Percentiles rank a stretch among this genome's conserved stretches.
Conservation (phyloP, 345 rosid species). For the Dimocarpus longan region DNA sequence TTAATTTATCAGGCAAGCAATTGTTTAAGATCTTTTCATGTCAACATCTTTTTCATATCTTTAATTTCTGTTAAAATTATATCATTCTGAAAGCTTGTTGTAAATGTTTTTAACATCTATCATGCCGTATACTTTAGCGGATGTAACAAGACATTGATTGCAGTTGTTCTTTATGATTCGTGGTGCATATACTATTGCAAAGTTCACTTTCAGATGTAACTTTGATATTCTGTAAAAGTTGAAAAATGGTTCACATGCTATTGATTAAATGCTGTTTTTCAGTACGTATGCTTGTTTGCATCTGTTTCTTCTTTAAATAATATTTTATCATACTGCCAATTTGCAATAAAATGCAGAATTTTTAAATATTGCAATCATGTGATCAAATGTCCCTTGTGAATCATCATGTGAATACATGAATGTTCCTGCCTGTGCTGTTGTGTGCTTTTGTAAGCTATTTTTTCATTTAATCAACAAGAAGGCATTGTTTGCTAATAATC, state of each 20-base stretch:
- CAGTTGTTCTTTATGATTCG: background rate
- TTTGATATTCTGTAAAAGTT: background rate
- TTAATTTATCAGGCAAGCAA: background rate
- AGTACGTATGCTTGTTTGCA: background rate
- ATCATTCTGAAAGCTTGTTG: conserved; percentile 1
- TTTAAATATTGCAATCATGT: background rate
- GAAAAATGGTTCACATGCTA: background rate
- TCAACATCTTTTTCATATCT: background rate
- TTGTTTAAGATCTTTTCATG: background rate
- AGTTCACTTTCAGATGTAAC: background rate
- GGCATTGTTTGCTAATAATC: background rate
- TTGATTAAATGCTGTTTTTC: background rate
- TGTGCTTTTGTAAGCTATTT: background rate
- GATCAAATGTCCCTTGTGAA: background rate
- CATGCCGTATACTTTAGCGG: background rate
- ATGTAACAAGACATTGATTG: background rate
- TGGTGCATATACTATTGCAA: background rate
- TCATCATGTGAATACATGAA: background rate
- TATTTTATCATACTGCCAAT: too few relatives aligned
- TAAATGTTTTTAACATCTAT: background rate
- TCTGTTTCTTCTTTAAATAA: background rate
- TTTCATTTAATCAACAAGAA: conserved; percentile 7
- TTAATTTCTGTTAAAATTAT: background rate
- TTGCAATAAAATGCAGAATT: background rate
- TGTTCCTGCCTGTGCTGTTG: background rate